Conservation (phyloP, 495 filamentous ascomycete species). For the Penicillium alfredii region DNA sequence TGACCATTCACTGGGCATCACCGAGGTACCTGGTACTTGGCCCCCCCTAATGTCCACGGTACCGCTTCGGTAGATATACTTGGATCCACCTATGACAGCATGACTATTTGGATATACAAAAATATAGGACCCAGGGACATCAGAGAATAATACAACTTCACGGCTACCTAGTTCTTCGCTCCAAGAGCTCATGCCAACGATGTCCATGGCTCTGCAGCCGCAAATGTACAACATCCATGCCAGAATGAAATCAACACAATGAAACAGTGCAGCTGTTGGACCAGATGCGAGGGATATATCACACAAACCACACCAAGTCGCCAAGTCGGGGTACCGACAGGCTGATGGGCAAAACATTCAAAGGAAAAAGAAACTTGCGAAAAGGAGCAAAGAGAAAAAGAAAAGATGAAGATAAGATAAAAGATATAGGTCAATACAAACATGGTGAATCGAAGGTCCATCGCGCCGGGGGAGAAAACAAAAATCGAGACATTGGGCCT, state of each 20-base stretch:
- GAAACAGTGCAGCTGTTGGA: conserved; percentile 10
- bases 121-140: no score
- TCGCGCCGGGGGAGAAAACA: conserved; percentile 21
- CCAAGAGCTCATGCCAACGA: no score
- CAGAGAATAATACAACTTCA: no score
- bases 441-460: conserved; percentile 25
- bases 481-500: no score
- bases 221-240: conserved; percentile 8
- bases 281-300: conserved; percentile 26
- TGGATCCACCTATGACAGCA: no score
- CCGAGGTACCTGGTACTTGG: no score
- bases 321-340: no score
- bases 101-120: no score
- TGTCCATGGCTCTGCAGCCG: conserved; percentile 2
- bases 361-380: neutral
- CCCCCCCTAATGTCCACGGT: no score
- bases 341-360: neutral
- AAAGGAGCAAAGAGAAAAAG: conserved; percentile 1
- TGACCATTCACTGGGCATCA: conserved; percentile 4
- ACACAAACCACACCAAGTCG: conserved; percentile 10
- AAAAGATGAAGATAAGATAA: conserved; percentile 3
- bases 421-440: conserved; percentile 20
- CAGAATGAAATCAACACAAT: no score
- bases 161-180: no score
- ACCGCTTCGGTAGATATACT: no score